Base-by-base conservation (phyloP, 495 filamentous ascomycete genomes). In the Penicillium flavigenum region DNA sequence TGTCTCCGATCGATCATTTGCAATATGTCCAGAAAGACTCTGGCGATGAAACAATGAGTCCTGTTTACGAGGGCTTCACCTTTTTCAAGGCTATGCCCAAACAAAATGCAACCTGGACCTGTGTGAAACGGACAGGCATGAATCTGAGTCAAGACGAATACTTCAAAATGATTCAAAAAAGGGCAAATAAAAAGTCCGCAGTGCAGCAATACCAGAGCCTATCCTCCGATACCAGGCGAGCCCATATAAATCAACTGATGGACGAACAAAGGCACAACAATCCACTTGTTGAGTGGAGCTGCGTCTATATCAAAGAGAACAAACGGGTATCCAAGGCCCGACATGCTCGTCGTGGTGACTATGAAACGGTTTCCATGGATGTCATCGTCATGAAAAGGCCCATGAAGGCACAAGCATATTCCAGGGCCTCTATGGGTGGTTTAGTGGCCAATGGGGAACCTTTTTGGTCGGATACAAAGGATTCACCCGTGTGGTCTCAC, bases 351-450 rank as follows among this genome's bases (percentile, higher is more conserved):
- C 63, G 59, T 4, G 59, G 63, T 9, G 71, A 69, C 41, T 69
- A 70, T 19, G 72, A 72, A 31, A 72, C 68, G 8, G 51, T 65
- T n/a, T 71, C 65, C 1, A 69, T 76, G 67, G 62, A 74, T 26
- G 61, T 76, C n/a, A 69, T 77, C n/a, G 38, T 75, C 14, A 63
- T 72, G 69, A 59, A 66, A 42, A 70, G 66, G 41, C 63, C 66
- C 2, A 27, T 59, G 38, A 58, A 52, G n/a, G 58, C 42, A 12
- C 54, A 51, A 2, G 42, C 59, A 5, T 50, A 67, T 42, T 57
- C 61, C 8, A 60, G 60, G 48, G 54, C 60, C 0, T 57, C 57
- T 1, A 56, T 66, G 46, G 60, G 59, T 2, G 59, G 61, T 9
- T 24, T 57, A 14, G 67, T 68, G 29, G 62, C 64, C 22, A 51